Base-by-base conservation (phyloP, 2,329 filamentous ascomycete genomes). In the Colletotrichum tamarilloi region DNA sequence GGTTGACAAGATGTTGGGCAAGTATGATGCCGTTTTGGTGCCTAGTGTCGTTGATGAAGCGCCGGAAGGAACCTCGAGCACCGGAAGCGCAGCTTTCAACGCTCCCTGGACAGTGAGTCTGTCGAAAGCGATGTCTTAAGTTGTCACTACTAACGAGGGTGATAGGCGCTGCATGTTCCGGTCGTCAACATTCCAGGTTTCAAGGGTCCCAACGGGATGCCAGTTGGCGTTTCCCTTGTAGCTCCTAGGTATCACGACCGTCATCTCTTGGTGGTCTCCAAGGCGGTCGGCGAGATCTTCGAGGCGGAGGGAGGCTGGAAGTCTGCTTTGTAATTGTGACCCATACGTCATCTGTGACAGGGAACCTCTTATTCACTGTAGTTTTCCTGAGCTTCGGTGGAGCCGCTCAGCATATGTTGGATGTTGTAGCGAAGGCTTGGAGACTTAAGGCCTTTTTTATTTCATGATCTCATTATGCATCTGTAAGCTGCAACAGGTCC, bases 111-210 rank as follows among this genome's bases (percentile, higher is more conserved):
- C 88, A 24, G 24, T 24, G 24, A 24, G 24, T 24, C 24, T 24
- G 2, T 24, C 3, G 24, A 24, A 0, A 24, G 24, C 24, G 24
- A 24, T 24, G 24, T 24, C 24, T 24, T 24, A 2, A 2, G 24
- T 24, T 24, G 24, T 24, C 24, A 24, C 24, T 24, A 24, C 24
- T 77, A 56, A 76, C 64, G 79, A 22, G 2, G 7, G 86, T 63
- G 84, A 83, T 16, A 85, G 82, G 83, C 82, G 12, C 80, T 93
- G 16, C 91, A 93, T 74, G 87, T 85, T 1, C 91, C 91, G 0
- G 89, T 90, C 0, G 80, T 92, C n/a, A 92, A 93, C 72, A 79
- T 93, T 0, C 90, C 91, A 0, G 91, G 90, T 0, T 92, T 93
- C 75, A 80, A 84, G 42, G 91, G 91, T 28, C 63, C 74, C 2